Percentiles rank a stretch among this genome's conserved stretches.
phyloP scores from a whole-genome alignment of 148 eudicot species.

The Vaccinium macrocarpon region DNA sequence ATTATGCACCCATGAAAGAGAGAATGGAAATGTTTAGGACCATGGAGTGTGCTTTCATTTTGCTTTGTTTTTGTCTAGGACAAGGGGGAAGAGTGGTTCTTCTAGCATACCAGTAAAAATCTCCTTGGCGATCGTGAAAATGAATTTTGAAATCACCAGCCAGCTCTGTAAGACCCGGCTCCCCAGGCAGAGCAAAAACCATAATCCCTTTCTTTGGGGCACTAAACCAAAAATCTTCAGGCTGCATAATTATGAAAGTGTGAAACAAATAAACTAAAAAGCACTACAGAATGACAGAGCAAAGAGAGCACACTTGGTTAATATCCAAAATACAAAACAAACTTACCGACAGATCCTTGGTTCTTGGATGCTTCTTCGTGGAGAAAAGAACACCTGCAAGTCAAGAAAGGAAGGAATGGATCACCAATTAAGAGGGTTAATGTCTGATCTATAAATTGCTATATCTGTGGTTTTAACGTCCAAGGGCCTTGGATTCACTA shows the following conservation, averaged over 20 bases:
- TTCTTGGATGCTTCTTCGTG: conserved; percentile 91
- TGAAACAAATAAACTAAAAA: conserved; percentile 9
- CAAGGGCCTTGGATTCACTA: neutral
- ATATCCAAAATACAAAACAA: neutral
- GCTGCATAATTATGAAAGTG: conserved; percentile 44
- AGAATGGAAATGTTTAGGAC: neutral
- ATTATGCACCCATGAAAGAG: neutral
- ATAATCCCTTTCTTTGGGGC: conserved; percentile 93
- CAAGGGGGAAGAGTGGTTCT: neutral
- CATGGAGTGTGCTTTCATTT: neutral
- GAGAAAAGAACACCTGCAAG: conserved; percentile 82
- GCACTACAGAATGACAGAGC: neutral
- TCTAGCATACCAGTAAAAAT: conserved; percentile 79
- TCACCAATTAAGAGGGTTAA: neutral
- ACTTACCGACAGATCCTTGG: conserved; percentile 87
- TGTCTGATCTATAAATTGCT: neutral
- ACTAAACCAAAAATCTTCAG: conserved; percentile 96
- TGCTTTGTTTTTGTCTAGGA: neutral
- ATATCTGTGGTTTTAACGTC: neutral
- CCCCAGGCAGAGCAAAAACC: conserved; percentile 98
- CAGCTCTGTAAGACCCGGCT: conserved; percentile 92
- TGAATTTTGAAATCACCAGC: conserved; percentile 90
- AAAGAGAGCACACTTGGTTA: neutral
- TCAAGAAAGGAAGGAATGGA: conserved; percentile 7
- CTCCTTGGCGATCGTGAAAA: conserved; percentile 97